Evolutionary conservation across 345 rosid genomes (phyloP).

Genomic region (Gossypium thurberi): DNA sequence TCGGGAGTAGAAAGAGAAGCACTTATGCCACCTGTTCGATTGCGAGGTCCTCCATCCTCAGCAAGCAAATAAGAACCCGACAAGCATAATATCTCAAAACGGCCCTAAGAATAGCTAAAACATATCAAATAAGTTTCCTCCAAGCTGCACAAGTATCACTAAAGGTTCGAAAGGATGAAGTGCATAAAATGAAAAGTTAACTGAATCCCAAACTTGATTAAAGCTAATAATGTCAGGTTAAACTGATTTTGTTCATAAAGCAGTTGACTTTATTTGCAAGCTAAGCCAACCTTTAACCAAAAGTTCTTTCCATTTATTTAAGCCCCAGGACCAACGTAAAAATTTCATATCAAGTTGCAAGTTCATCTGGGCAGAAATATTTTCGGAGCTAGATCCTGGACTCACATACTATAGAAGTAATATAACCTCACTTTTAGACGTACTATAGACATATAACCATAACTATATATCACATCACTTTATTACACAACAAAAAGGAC

Average conservation of each 20-base stretch:
- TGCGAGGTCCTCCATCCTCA: slow-evolving; percentile 61
- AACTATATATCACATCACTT: not conserved
- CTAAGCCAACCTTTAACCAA: not conserved
- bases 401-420: not conserved
- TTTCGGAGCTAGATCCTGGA: not conserved
- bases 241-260: not conserved
- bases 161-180: not conserved
- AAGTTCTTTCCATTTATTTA: not conserved
- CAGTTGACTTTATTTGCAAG: not conserved
- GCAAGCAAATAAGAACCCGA: slow-evolving; percentile 89
- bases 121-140: slow-evolving; percentile 24
- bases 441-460: not conserved
- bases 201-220: not conserved
- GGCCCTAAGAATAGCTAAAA: slow-evolving; percentile 54
- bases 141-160: not conserved
- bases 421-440: not conserved
- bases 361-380: not conserved
- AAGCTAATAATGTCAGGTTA: not conserved
- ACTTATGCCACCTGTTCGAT: slow-evolving; percentile 86
- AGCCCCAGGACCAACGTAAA: not conserved
- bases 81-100: slow-evolving; percentile 85
- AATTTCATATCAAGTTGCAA: not conserved
- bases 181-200: not conserved
- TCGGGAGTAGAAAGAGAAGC: slow-evolving; percentile 89
- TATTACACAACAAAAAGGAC: not conserved